Percentiles rank a stretch among this genome's conserved stretches.
Conservation (phyloP, 2,329 filamentous ascomycete species). For the Scortechinia acanthostroma region DNA sequence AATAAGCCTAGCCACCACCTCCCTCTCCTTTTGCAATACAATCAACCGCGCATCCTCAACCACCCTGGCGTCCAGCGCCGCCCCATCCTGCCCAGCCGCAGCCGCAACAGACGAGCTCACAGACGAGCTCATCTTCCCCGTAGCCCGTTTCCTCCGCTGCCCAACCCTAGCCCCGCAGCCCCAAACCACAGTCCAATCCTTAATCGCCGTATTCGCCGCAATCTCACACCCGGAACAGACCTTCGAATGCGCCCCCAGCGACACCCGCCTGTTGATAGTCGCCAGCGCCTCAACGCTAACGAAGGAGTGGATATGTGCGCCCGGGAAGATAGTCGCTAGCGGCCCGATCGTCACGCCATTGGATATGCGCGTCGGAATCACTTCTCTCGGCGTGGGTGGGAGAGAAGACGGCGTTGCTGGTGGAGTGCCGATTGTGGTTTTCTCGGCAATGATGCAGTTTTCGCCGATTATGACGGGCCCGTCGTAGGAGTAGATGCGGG, state of each 20-base stretch:
- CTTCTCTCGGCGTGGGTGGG: background rate
- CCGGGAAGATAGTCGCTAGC: constrained; percentile 21
- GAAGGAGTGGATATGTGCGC: constrained; percentile 24
- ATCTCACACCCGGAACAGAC: constrained; percentile 28
- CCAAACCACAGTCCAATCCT: constrained; percentile 32
- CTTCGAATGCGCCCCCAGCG: constrained; percentile 29
- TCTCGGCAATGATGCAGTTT: constrained; percentile 46
- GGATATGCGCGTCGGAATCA: constrained; percentile 19
- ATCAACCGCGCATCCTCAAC: constrained; percentile 30
- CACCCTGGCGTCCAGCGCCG: constrained; percentile 14
- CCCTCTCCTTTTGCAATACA: constrained; percentile 28
- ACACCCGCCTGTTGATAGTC: constrained; percentile 18
- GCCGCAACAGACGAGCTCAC: constrained; percentile 4
- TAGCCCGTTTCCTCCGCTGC: constrained; percentile 19
- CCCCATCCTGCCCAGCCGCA: constrained; percentile 7
- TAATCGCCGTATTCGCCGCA: constrained; percentile 15
- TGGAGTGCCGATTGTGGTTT: constrained; percentile 24
- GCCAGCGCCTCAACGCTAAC: constrained; percentile 25
- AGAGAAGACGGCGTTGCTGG: constrained; percentile 6
- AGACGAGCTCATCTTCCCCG: constrained; percentile 9
- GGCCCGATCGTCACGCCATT: constrained; percentile 26
- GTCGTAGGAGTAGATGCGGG: constrained; percentile 46
- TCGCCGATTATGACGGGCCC: constrained; percentile 53
- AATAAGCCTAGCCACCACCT: constrained; percentile 24
- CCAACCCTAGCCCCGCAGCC: constrained; percentile 19